phyloP scores from a whole-genome alignment of 2,329 filamentous ascomycete species.

The Fusarium sp. region DNA sequence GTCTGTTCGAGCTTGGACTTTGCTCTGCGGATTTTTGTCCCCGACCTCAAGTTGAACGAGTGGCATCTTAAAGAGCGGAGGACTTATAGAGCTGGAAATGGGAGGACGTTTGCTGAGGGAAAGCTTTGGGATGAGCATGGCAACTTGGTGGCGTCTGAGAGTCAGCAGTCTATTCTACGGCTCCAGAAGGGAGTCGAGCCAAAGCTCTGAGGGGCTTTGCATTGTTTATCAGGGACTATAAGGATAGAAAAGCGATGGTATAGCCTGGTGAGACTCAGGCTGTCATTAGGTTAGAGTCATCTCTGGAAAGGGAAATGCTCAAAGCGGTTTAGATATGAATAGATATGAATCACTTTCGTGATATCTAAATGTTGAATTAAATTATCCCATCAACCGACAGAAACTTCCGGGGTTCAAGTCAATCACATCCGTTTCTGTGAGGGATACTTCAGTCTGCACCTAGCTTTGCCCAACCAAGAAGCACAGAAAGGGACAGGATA shows the following conservation, averaged over 20 bases:
- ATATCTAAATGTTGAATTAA: no score
- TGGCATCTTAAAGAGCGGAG: constrained; percentile 59
- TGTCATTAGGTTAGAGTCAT: neutral
- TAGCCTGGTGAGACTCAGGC: neutral
- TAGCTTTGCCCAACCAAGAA: no score
- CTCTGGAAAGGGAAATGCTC: neutral
- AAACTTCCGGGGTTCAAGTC: no score
- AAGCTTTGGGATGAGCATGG: constrained; percentile 59
- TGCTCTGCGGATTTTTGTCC: constrained; percentile 57
- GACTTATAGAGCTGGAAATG: constrained; percentile 52
- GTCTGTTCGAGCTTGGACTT: constrained; percentile 64
- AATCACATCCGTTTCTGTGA: no score
- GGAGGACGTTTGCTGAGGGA: constrained; percentile 58
- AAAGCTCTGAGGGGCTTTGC: constrained; percentile 10
- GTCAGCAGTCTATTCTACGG: constrained; percentile 58
- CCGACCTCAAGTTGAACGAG: constrained; percentile 51
- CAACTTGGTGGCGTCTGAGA: constrained; percentile 59
- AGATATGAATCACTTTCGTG: no score
- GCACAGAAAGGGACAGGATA: no score
- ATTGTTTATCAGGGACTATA: neutral
- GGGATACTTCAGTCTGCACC: no score
- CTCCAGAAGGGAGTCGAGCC: constrained; percentile 15
- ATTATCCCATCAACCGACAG: no score
- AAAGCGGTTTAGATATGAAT: neutral
- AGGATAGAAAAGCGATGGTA: neutral